Evolutionary conservation across 176 grass and related monocot genomes (phyloP), one percentile per base, ranked within the genome.

Genomic region (Musa itinerans): DNA sequence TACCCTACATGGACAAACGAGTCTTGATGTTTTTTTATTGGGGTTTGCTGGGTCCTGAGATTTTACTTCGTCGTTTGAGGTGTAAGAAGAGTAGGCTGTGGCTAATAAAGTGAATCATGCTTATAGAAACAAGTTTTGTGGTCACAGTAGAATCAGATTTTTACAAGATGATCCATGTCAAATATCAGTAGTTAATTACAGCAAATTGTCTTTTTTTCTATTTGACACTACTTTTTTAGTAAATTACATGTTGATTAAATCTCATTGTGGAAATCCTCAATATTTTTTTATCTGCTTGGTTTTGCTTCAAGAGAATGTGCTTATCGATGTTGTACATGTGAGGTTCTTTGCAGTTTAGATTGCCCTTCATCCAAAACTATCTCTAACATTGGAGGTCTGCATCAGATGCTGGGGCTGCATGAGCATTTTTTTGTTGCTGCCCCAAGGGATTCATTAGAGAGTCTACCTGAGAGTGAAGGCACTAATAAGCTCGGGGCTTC

Each of bases 401-500:
- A 90, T 71, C 55, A 71, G 49, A 87, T 97, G 88, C 48, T 92
- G 10, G 90, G 93, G 69, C 25, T 97, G 27, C 89, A 87, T 16
- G 82, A 87, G 50, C 86, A 83, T 83, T 78, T 93, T 78, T 85
- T 97, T 19, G 25, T 97, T 67, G 94, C 94, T 22, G 84, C 88
- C 4, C 79, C 90, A 63, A 78, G 90, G 67, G 94, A 97, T 85
- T 90, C 90, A 74, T 83, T 90, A 14, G 88, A 89, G 58, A 93
- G 94, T 83, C 78, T 97, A 51, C 88, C 94, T 74, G 79, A 89
- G 53, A 78, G 85, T 78, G 90, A 85, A 13, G 65, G 83, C 72
- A 82, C 82, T 50, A 97, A 90, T 69, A 93, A 92, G 70, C 81
- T 87, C 49, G 93, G 93, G 43, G 87, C 94, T 10, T 86, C 94